Base-by-base conservation (phyloP, 106 monocot species). In the Acanthochlamys bracteata region DNA sequence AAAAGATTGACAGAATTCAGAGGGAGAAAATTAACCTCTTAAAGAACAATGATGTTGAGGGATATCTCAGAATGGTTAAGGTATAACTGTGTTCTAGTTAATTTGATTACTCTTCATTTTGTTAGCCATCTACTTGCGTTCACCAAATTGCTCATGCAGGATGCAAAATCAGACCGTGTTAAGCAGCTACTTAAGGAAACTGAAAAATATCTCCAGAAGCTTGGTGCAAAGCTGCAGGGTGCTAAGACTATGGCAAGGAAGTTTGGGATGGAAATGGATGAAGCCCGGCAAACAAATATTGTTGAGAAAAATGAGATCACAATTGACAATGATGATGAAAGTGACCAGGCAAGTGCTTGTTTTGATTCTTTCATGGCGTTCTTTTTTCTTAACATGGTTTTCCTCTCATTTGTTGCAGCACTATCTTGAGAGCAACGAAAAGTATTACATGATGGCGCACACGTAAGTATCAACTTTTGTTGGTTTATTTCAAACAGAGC, bases 21-120 rank as follows among this genome's bases (percentile, higher is more conserved):
- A 74, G 98, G 20, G 98, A 98, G 80, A 98, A 98, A 76, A 98
- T 98, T 69, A 98, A 88, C 59, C 83, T 98, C 27, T 71, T 98
- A 52, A 98, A 98, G 79, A 88, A 88, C 72, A 98, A 98, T 92
- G 98, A 98, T 62, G 98, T 98, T 42, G 98, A 98, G 65, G 98
- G 98, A 53, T 98, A 98, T 78, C 79, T 98, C 19, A 80, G 98
- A 68, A 98, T 98, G 98, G 92, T 98, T 72, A 84, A 98, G 91
- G 98, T 98, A 20, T 63, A 26, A 42, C 65, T 39, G 45, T 61
- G 56, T 40, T 64, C 41, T 45, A 24, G 10, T 55, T n/a, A 11
- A 57, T 9, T 13, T 63, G 26, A 12, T 24, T 72, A 59, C 78
- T n/a, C 51, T 59, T 46, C 39, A 22, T 77, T 66, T 46, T 60